Evolutionary conservation across 257 asterid species (phyloP).

Genomic region (Solanum pennellii): DNA sequence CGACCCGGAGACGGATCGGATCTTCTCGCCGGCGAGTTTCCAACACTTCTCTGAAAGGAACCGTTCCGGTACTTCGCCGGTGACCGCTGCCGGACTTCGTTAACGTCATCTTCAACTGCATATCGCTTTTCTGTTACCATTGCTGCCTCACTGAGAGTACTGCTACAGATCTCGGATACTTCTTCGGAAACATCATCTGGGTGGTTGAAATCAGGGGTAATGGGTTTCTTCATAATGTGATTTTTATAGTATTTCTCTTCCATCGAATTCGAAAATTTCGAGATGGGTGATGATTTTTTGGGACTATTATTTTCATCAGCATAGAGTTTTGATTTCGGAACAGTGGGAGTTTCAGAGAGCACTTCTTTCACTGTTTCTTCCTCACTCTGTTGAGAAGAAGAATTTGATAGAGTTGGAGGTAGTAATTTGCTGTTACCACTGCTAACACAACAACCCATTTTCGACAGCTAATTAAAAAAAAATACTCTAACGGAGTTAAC

Average conservation of each 20-base stretch:
- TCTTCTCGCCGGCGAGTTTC: slow-evolving; percentile 42
- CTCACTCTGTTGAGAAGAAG: neutral
- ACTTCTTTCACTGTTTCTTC: slow-evolving; percentile 10
- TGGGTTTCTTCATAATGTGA: neutral
- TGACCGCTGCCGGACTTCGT: slow-evolving; percentile 28
- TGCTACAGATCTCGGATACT: slow-evolving; percentile 18
- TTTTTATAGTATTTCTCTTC: neutral
- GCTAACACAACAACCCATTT: slow-evolving; percentile 1
- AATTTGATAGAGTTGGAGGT: neutral
- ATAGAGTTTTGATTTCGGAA: neutral
- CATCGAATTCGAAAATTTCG: neutral
- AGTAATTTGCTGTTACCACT: neutral
- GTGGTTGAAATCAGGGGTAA: neutral
- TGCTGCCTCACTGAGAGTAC: slow-evolving; percentile 12
- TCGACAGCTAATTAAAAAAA: neutral
- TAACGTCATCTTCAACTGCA: slow-evolving; percentile 4
- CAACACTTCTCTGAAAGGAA: slow-evolving; percentile 9
- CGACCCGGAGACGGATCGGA: slow-evolving; percentile 50
- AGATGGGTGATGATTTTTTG: neutral
- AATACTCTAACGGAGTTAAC: neutral
- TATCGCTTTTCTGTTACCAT: neutral
- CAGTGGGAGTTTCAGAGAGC: neutral
- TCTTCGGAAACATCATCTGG: slow-evolving; percentile 11
- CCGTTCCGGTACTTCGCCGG: slow-evolving; percentile 34
- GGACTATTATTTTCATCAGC: neutral